phyloP scores from a whole-genome alignment of 176 grass and related monocot genomes.

The Sorghum bicolor region Sorghum_bicolor_NCBIv3 NC_012872.2:73435501-73436000 shows the following conservation, averaged over 20 bases:
- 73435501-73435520: slow-evolving; percentile 78
- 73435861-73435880: slow-evolving; percentile 98
- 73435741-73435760: slow-evolving; percentile 19
- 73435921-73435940: slow-evolving; percentile 7
- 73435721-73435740: background rate
- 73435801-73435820: slow-evolving; percentile 67
- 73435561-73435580: background rate
- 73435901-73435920: slow-evolving; percentile 9
- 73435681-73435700: background rate
- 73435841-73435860: slow-evolving; percentile 83
- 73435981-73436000: background rate
- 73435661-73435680: slow-evolving; percentile 78
- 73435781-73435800: slow-evolving; percentile 81
- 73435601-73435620: slow-evolving; percentile 33
- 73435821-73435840: slow-evolving; percentile 61
- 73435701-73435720: background rate
- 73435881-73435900: slow-evolving; percentile 92
- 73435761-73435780: slow-evolving; percentile 89
- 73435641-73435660: slow-evolving; percentile 73
- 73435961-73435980: background rate
- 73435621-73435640: slow-evolving; percentile 91
- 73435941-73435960: background rate
- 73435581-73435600: background rate
- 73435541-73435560: slow-evolving; percentile 1
- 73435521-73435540: background rate